A percentile compares a stretch with the other conserved stretches of the same genome.
phyloP scores from a whole-genome alignment of 2,329 filamentous ascomycete species.

The Fusarium lyarnte region DNA sequence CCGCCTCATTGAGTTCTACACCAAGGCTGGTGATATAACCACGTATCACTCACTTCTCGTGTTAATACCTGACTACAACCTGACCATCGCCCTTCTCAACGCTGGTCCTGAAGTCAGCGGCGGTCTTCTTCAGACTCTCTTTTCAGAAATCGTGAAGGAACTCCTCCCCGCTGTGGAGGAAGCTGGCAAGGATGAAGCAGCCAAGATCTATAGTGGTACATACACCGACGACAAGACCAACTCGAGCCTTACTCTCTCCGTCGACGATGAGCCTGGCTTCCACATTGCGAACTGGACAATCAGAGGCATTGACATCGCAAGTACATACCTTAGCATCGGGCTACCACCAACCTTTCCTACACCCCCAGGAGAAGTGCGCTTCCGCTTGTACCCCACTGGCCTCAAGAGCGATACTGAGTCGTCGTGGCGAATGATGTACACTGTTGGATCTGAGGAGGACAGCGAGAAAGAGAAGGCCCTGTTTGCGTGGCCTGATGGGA shows the following conservation, averaged over 20 bases:
- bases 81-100: not conserved
- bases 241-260: not conserved
- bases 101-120: constrained; percentile 3
- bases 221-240: not conserved
- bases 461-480: not conserved
- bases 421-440: constrained; percentile 4
- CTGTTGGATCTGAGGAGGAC: not conserved
- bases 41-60: constrained; percentile 7
- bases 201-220: constrained; percentile 1
- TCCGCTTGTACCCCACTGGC: constrained; percentile 1
- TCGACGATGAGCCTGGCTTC: constrained; percentile 9
- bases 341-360: not conserved
- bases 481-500: constrained; percentile 6
- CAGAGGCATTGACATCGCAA: constrained; percentile 1
- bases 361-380: not conserved
- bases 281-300: constrained; percentile 16
- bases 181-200: constrained; percentile 5
- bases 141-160: not conserved
- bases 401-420: not conserved
- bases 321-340: not conserved
- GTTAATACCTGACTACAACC: constrained; percentile 8
- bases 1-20: constrained; percentile 21
- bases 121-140: not conserved
- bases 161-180: constrained; percentile 5
- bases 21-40: constrained; percentile 7